Conservation (phyloP, 306 rosid genomes). For the Mimosa bimucronata region DNA sequence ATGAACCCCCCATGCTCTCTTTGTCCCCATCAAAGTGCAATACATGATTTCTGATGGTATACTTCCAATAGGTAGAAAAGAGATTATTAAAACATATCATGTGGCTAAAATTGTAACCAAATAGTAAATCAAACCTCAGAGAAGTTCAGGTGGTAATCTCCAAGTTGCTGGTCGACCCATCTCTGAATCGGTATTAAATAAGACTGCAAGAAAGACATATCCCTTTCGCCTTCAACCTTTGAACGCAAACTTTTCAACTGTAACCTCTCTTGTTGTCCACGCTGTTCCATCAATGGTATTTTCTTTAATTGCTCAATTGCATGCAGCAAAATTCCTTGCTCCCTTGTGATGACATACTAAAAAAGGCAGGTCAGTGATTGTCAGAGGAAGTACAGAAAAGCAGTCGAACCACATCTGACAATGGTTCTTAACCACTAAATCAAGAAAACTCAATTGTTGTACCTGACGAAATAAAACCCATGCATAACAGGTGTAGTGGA, state of each 20-base stretch:
- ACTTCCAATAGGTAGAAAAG: slow-evolving; percentile 18
- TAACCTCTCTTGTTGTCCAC: slow-evolving; percentile 91
- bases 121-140: slow-evolving; percentile 68
- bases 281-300: slow-evolving; percentile 93
- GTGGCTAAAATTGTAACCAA: slow-evolving; percentile 29
- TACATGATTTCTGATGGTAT: background rate
- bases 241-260: slow-evolving; percentile 81
- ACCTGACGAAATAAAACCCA: slow-evolving; percentile 99
- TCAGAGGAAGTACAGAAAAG: slow-evolving; percentile 23
- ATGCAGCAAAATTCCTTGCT: slow-evolving; percentile 78
- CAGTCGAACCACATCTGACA: slow-evolving; percentile 20
- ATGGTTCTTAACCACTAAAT: slow-evolving; percentile 15
- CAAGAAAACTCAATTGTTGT: slow-evolving; percentile 27
- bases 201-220: slow-evolving; percentile 80
- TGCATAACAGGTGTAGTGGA: slow-evolving; percentile 90
- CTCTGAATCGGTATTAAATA: slow-evolving; percentile 79
- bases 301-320: slow-evolving; percentile 90
- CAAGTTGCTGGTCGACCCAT: slow-evolving; percentile 91
- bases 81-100: slow-evolving; percentile 29
- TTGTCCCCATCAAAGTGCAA: background rate
- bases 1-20: background rate
- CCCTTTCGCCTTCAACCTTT: slow-evolving; percentile 68
- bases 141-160: slow-evolving; percentile 92
- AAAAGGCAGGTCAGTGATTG: background rate
- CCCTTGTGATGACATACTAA: slow-evolving; percentile 89